phyloP scores from a whole-genome alignment of 371 early-diverging fungal species.

The Mortierella sp. region DNA sequence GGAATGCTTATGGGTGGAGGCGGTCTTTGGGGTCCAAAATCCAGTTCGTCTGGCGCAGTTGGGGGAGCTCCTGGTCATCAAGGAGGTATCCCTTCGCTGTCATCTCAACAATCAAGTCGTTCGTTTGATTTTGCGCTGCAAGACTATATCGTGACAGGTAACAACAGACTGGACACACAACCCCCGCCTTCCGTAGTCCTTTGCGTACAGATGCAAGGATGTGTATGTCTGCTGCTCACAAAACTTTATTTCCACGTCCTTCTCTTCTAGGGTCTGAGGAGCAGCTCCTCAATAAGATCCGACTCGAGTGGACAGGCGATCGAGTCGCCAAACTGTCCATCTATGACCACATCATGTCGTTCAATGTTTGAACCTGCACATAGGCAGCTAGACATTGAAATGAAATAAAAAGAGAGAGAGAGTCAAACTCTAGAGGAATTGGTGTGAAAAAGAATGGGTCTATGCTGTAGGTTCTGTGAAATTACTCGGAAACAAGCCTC shows the following conservation, averaged over 20 bases:
- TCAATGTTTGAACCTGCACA: conserved; percentile 63
- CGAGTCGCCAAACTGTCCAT: conserved; percentile 74
- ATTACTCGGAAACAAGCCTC: conserved; percentile 76
- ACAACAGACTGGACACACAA: neutral
- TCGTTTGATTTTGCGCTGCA: conserved; percentile 80
- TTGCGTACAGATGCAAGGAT: neutral
- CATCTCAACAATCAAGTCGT: conserved; percentile 50
- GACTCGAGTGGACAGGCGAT: conserved; percentile 80
- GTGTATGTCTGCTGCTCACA: neutral
- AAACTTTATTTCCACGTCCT: neutral
- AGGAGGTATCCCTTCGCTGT: conserved; percentile 32
- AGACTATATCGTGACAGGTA: conserved; percentile 59
- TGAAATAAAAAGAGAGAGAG: neutral
- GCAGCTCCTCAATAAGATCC: conserved; percentile 66
- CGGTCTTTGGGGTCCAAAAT: conserved; percentile 34
- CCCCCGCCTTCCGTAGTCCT: neutral
- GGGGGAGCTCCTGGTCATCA: conserved; percentile 6
- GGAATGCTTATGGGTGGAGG: conserved; percentile 71
- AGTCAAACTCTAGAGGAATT: neutral
- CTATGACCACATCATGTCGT: conserved; percentile 73
- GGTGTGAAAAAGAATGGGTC: neutral
- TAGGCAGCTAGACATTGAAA: neutral
- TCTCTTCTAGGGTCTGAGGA: conserved; percentile 37
- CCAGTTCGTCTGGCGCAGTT: neutral
- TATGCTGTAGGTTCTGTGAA: conserved; percentile 66